A percentile compares a stretch with the other conserved stretches of the same genome.
phyloP scores from a whole-genome alignment of 805 yeast genomes.

The Candida germanica region DNA sequence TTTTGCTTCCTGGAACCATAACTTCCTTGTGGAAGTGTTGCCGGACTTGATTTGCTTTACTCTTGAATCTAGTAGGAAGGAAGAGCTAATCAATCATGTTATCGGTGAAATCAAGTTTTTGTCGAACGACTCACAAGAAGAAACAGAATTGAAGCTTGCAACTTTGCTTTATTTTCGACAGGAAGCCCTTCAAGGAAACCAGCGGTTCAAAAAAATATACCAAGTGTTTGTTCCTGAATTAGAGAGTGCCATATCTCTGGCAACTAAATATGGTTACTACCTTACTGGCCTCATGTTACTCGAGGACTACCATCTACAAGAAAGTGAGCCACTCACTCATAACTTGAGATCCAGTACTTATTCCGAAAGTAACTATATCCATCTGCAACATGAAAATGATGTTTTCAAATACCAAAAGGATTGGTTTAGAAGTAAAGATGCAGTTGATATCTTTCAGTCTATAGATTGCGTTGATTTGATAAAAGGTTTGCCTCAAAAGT shows the following conservation, averaged over 20 bases:
- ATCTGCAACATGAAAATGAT: too few relatives aligned
- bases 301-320: too few relatives aligned
- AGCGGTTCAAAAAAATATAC: conserved; percentile 26
- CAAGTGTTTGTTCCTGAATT: conserved; percentile 22
- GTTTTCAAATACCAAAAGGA: too few relatives aligned
- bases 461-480: conserved; percentile 63
- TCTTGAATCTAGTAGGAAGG: neutral
- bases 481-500: conserved; percentile 60
- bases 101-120: neutral
- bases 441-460: conserved; percentile 51
- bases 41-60: conserved; percentile 9
- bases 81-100: neutral
- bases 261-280: conserved; percentile 29
- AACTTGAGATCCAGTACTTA: too few relatives aligned
- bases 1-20: neutral
- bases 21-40: conserved; percentile 1
- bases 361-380: too few relatives aligned
- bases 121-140: neutral
- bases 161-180: conserved; percentile 21
- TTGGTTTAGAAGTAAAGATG: too few relatives aligned
- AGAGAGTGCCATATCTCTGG: conserved; percentile 23
- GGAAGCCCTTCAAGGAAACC: conserved; percentile 31
- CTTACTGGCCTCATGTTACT: conserved; percentile 46
- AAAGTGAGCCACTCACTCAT: too few relatives aligned
- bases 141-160: conserved; percentile 19